Base-by-base conservation (phyloP, 805 yeast species). In the Komagataella pastoris region DNA sequence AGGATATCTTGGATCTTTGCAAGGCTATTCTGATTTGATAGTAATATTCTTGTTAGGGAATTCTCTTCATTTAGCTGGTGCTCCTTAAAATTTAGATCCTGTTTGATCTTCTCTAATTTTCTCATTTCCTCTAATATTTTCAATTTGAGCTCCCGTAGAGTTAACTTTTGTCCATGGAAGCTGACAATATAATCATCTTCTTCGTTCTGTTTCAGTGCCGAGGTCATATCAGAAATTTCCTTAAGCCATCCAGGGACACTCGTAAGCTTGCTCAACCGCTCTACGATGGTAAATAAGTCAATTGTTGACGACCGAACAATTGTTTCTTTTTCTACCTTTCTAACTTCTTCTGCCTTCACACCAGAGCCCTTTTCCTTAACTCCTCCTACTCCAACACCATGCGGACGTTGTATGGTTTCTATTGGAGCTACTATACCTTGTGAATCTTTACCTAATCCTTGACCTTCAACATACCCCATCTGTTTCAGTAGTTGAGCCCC, bases 401-500 rank as follows among this genome's bases (percentile, higher is more conserved):
- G 76, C 0, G 86, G 85, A 45, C 93, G 68, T 30, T 77, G 62
- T 51, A 76, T 75, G 3, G 86, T 83, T 54, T 86, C 83, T 6
- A 91, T 80, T 0, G 98, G 97, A n/a, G 74, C 78, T 0, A 75
- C 73, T 1, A 88, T 88, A 47, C 99, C 99, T 50, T 75, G 75
- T 1, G 81, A 79, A 21, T 72, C 63, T 4, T 69, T 69, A 2
- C 99, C 99, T n/a, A 91, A 73, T 0, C 97, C 98, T 59, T 76
- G 71, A 0, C 99, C 98, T 46, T 76, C 77, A 6, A 75, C 74
- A 65, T 87, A 90, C 0, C 99, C 99, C 98, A 91, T 90, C 55
- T 80, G 76, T 54, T 79, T 72, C 68, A 91, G 64, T 50, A 91
- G 67, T 49, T 74, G 66, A 2, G 96, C 96, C 44, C 98, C 98